phyloP scores from a whole-genome alignment of 768 basidiomycete species.

The Psilocybe azurescens region DNA sequence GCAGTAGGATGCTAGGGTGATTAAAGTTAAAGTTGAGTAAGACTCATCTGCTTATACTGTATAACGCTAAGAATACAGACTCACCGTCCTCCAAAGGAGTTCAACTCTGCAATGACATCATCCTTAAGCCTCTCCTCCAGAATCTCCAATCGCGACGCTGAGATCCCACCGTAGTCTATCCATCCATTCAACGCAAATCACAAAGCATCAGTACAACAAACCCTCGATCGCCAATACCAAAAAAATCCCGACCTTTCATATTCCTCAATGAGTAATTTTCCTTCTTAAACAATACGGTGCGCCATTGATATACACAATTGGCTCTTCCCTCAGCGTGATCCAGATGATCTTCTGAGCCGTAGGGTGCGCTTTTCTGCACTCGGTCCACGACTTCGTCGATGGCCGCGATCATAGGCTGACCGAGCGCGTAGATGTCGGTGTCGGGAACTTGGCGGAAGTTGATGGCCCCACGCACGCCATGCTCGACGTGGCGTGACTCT shows the following conservation, averaged over 20 bases:
- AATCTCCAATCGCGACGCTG: slow-evolving; percentile 84
- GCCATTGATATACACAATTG: slow-evolving; percentile 92
- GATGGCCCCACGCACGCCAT: slow-evolving; percentile 88
- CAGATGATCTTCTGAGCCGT: slow-evolving; percentile 72
- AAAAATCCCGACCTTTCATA: slow-evolving; percentile 73
- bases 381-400: slow-evolving; percentile 78
- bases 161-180: slow-evolving; percentile 94
- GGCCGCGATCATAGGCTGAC: slow-evolving; percentile 90
- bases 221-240: too few species aligned
- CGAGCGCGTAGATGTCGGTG: slow-evolving; percentile 88
- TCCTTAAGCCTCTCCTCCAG: slow-evolving; percentile 89
- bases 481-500: slow-evolving; percentile 67
- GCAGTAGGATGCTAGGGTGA: slow-evolving; percentile 54
- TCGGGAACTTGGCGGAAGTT: slow-evolving; percentile 89
- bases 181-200: neutral
- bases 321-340: slow-evolving; percentile 94
- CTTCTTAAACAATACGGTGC: slow-evolving; percentile 88
- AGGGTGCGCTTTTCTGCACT: slow-evolving; percentile 64
- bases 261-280: slow-evolving; percentile 90
- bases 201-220: too few species aligned
- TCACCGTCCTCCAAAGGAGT: slow-evolving; percentile 83
- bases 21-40: too few species aligned
- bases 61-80: neutral
- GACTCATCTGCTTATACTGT: too few species aligned
- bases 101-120: slow-evolving; percentile 86